phyloP scores from a whole-genome alignment of 371 early-diverging fungal species.

The Capillidium heterosporum region DNA sequence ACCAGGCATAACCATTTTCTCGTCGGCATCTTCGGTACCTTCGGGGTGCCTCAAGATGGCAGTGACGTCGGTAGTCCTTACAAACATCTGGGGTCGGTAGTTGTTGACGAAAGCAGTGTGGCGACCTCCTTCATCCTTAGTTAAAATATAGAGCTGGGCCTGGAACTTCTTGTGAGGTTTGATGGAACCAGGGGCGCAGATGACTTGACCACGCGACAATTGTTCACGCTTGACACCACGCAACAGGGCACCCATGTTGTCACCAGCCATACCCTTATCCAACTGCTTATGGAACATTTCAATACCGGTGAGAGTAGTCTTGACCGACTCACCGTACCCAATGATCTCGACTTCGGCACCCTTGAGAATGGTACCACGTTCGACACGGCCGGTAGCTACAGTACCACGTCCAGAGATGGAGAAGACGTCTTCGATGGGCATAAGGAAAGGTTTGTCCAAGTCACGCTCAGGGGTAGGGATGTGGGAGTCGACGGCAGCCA shows the following conservation, averaged over 20 bases:
- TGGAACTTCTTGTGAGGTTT: slow-evolving; percentile 83
- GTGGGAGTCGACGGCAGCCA: slow-evolving; percentile 83
- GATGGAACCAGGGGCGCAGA: slow-evolving; percentile 82
- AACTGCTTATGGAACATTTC: slow-evolving; percentile 99
- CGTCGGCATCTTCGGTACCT: slow-evolving; percentile 63
- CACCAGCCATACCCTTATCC: slow-evolving; percentile 94
- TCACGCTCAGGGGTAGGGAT: slow-evolving; percentile 91
- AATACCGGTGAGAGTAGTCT: slow-evolving; percentile 88
- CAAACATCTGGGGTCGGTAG: slow-evolving; percentile 92
- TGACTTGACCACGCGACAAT: slow-evolving; percentile 85
- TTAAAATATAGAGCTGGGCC: slow-evolving; percentile 82
- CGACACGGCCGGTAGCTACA: slow-evolving; percentile 95
- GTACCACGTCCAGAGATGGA: slow-evolving; percentile 98
- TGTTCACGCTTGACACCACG: slow-evolving; percentile 96
- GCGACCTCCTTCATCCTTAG: slow-evolving; percentile 96
- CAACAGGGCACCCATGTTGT: slow-evolving; percentile 92
- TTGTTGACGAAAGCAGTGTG: slow-evolving; percentile 93
- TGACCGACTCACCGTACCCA: slow-evolving; percentile 72
- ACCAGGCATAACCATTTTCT: slow-evolving; percentile 96
- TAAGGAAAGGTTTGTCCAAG: slow-evolving; percentile 96
- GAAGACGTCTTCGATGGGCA: slow-evolving; percentile 94
- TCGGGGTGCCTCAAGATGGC: slow-evolving; percentile 68
- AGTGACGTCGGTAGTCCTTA: slow-evolving; percentile 88
- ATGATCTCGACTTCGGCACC: slow-evolving; percentile 93
- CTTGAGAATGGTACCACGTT: slow-evolving; percentile 87